Evolutionary conservation across 2,329 filamentous ascomycete genomes (phyloP), one percentile per base, ranked within the genome.

Genomic region (Fusarium lyarnte): DNA sequence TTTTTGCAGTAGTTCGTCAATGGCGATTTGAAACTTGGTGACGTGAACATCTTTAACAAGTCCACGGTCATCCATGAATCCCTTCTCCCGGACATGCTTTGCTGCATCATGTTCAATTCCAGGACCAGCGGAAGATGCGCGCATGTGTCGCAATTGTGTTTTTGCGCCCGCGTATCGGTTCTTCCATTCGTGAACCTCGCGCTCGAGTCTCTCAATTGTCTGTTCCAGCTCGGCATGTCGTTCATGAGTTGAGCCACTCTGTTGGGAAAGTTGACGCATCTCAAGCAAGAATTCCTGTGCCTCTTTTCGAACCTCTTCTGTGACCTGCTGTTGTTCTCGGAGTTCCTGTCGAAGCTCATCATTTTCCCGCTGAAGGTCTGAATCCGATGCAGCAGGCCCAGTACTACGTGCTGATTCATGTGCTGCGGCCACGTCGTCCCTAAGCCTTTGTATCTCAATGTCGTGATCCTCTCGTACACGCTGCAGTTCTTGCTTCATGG

Each of bases 1-100:
- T 43, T 87, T 89, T 72, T 92, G 92, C 39, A 99, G 86, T 42
- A 98, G 87, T 77, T 98, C 95, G 79, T 99, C 95, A 69, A 99
- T 93, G 27, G 94, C 90, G 67, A 98, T 92, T 81, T 99, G 96
- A 84, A 97, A 98, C 78, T 94, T 95, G 55, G 95, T 98, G 73
- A 99, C 90, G 79, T 98, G 93, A 17, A 98, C 89, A 81, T 98
- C 96, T 82, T 93, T 95, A 76, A 99, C 90, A 27, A 96, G 81
- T 10, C 96, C 96, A 66, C 91, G 88, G 17, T 91, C 88, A 41
- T 92, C 88, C 27, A 89, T 87, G 73, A 96, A 91, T 31, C 87
- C 89, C 77, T 88, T 88, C 58, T 93, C 90, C 55, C 89, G 88
- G 43, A 91, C 82, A 70, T 91, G 89, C 72, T 88, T 89, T 54